Evolutionary conservation across 306 rosid genomes (phyloP), one percentile per base, ranked within the genome.

Genomic region (Senna siamea): DNA sequence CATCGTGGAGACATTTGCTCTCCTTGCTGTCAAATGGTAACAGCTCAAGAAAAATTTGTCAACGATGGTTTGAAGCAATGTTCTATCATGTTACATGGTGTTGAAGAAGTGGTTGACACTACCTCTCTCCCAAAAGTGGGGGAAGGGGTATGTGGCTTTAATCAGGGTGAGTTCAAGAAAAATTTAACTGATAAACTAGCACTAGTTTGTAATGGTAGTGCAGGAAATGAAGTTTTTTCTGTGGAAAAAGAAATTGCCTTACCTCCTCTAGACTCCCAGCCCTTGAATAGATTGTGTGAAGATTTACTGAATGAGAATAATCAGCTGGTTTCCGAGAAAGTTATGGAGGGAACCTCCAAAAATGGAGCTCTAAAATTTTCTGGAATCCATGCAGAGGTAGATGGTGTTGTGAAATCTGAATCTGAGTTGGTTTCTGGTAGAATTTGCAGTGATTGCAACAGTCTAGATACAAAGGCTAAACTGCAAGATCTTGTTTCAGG

Each of bases 31-130:
- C 82, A 83, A 53, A 88, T 76, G 62, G 82, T 28, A 53, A 63
- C 76, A 40, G 48, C 84, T 68, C 81, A 75, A 61, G 86, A 65
- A 66, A 77, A 58, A 73, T 50, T 64, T 26, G 28, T 17, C 12
- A 65, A 73, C 76, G 81, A 78, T 60, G 81, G 71, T 72, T 70
- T 83, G 64, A 83, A 80, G 64, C 85, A 73, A 28, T 73, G 80
- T 70, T 78, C 91, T 73, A n/a, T 78, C 34, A 17, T 38, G 54
- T 52, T 70, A 22, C 72, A 17, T 58, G 81, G 79, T 53, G 66
- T 11, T 72, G 84, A 70, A 34, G 30, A 43, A 74, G 60, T 73
- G 70, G 72, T 68, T 79, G 79, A 78, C 22, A 70, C 70, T 41
- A 56, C 44, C 43, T 69, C 56, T 76, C 76, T 26, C 61, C 68